Evolutionary conservation across 2,329 filamentous ascomycete genomes (phyloP).

Genomic region (Stagonosporopsis cucurbitacearum): DNA sequence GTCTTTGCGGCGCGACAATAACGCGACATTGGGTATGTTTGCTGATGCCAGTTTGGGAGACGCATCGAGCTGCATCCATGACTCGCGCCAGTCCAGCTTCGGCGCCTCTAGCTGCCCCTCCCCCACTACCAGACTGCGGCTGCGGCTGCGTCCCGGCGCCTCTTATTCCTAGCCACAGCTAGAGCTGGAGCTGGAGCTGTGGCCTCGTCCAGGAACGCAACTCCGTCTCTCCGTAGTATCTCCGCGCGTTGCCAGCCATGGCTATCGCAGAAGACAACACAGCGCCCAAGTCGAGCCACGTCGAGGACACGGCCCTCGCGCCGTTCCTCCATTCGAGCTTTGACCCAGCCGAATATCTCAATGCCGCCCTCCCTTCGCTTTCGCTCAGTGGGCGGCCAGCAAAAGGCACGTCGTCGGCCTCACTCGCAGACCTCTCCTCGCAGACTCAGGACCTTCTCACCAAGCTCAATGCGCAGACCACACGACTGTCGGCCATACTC

Average conservation of each 20-base stretch:
- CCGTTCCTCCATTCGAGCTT: constrained; percentile 80
- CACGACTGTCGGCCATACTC: constrained; percentile 78
- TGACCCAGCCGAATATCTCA: constrained; percentile 85
- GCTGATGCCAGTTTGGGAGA: background rate
- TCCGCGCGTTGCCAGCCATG: constrained; percentile 33
- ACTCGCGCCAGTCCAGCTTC: constrained; percentile 11
- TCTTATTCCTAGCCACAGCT: constrained; percentile 4
- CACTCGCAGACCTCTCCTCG: constrained; percentile 77
- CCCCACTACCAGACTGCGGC: constrained; percentile 22
- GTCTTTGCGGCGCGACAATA: background rate
- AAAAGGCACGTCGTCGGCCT: constrained; percentile 56
- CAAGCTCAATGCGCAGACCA: constrained; percentile 86
- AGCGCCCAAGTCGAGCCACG: constrained; percentile 56
- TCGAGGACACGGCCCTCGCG: constrained; percentile 73
- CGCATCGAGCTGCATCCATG: constrained; percentile 9
- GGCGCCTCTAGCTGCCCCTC: constrained; percentile 25
- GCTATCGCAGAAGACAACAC: constrained; percentile 31
- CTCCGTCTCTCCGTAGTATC: constrained; percentile 14
- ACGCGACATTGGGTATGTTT: background rate
- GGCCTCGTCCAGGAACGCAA: constrained; percentile 25
- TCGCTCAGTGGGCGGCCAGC: constrained; percentile 55
- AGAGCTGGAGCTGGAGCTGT: constrained; percentile 7
- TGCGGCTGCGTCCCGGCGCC: constrained; percentile 24
- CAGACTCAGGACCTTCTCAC: constrained; percentile 86
- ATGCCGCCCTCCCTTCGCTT: constrained; percentile 75